Evolutionary conservation across 257 asterid genomes (phyloP), one percentile per base, ranked within the genome.

Genomic region (Scutellaria barbata): DNA sequence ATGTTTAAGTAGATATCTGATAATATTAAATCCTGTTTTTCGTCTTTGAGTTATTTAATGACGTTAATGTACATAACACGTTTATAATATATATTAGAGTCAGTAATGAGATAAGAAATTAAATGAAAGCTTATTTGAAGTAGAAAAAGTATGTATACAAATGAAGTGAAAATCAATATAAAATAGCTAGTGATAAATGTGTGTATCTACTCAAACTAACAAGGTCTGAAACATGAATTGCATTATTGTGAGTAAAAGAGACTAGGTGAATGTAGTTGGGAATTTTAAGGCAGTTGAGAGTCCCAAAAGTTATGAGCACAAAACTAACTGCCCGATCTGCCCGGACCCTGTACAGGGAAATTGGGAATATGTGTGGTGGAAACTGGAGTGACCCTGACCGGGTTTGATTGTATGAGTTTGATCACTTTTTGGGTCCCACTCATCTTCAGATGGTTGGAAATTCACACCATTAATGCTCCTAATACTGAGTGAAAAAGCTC

Each of bases 401-500:
- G 50, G 69, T 78, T 69, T 70, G 69, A 66, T 62, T 66, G 82
- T 67, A 54, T 30, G 35, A 30, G 3, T 71, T 43, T 66, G 63
- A 13, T 75, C 75, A 30, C 73, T 12, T 69, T 12, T 18, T 73
- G 66, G 87, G 82, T 6, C 84, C 87, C 69, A 62, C 82, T 13
- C 35, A 48, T 61, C 71, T 50, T 2, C 25, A 70, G 72, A 7
- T 66, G 64, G 25, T 14, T 33, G 10, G 57, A 45, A 65, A 47
- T 37, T 74, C 42, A 70, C 68, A 46, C 51, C 11, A 57, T 64
- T 58, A 37, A 66, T 61, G 66, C 73, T 74, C 79, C 78, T 67
- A 73, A 73, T 63, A 63, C 16, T 73, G 71, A 74, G 74, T 76
- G 75, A 74, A 30, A 46, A 57, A 58, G 78, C 69, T 66, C 86